Evolutionary conservation across 352 stramenopile genomes (phyloP).

Genomic region (Peronospora farinosa): DNA sequence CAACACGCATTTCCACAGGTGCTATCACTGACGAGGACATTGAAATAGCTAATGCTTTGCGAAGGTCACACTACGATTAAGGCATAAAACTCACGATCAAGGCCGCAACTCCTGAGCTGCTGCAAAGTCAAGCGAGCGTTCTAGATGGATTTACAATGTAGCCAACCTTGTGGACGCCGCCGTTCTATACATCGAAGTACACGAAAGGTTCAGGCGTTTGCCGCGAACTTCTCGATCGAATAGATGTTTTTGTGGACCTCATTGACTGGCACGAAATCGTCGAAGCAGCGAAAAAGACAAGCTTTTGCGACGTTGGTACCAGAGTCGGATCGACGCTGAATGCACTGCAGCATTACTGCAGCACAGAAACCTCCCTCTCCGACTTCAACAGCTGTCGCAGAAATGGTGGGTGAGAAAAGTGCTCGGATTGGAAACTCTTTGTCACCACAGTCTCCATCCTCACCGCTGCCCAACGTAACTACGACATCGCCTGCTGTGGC

Average conservation of each 20-base stretch:
- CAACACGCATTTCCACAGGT: background rate
- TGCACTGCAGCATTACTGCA: conserved; percentile 27
- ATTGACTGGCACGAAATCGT: conserved; percentile 54
- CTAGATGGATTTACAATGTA: conserved; percentile 45
- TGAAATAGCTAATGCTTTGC: conserved; percentile 24
- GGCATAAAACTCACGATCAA: conserved; percentile 35
- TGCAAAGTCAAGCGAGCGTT: conserved; percentile 43
- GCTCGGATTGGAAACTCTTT: conserved; percentile 5
- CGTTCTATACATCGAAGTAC: conserved; percentile 57
- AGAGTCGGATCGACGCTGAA: conserved; percentile 33
- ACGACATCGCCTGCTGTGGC: conserved; percentile 23
- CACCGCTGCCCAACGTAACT: conserved; percentile 20
- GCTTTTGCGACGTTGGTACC: conserved; percentile 20
- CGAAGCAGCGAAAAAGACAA: conserved; percentile 26
- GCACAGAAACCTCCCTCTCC: conserved; percentile 26
- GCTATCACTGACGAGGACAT: conserved; percentile 23
- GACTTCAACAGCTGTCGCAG: conserved; percentile 14
- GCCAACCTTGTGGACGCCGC: conserved; percentile 49
- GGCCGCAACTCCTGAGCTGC: conserved; percentile 26
- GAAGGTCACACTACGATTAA: conserved; percentile 32
- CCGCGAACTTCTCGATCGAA: conserved; percentile 42
- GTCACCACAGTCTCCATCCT: conserved; percentile 11
- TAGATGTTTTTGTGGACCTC: conserved; percentile 59
- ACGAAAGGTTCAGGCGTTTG: conserved; percentile 38
- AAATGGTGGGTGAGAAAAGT: conserved; percentile 13